These are phyloP conservation scores for Coccomyxa sp. DNA, from an alignment of 139 green algal species.

Conservation along the genomic window DNA sequence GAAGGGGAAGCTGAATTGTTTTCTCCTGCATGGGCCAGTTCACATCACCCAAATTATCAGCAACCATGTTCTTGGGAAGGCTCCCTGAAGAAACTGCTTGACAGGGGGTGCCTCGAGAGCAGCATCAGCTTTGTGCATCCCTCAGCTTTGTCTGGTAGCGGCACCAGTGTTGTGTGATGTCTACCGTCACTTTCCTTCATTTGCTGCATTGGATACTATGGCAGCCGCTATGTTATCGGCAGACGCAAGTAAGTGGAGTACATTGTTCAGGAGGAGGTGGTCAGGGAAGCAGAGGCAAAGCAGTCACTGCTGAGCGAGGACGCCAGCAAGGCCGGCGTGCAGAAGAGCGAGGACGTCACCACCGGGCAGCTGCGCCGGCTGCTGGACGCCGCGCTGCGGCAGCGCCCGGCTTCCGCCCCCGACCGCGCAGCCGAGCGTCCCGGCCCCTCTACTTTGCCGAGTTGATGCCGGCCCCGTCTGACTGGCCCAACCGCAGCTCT, in stretches of 20 bases:
- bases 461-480: too few relatives aligned
- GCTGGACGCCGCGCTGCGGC: slow-evolving; percentile 1
- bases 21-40: background rate
- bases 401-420: background rate
- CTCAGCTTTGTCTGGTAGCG: background rate
- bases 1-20: background rate
- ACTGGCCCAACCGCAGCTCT: too few relatives aligned
- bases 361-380: background rate
- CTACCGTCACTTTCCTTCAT: background rate
- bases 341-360: background rate
- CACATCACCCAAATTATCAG: background rate
- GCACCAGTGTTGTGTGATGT: background rate
- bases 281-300: slow-evolving; percentile 13
- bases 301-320: slow-evolving; percentile 11
- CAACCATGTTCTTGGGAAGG: background rate
- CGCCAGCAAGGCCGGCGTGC: background rate
- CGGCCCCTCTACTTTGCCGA: background rate
- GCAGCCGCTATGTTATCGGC: background rate
- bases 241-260: background rate
- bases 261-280: slow-evolving; percentile 12
- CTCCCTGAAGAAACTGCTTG: too few relatives aligned
- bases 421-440: background rate
- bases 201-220: background rate
- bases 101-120: too few relatives aligned
- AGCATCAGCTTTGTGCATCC: background rate